A percentile compares a stretch with the other conserved stretches of the same genome.
Conservation (phyloP, 345 rosid species). For the Mallotus nudiflorus region DNA sequence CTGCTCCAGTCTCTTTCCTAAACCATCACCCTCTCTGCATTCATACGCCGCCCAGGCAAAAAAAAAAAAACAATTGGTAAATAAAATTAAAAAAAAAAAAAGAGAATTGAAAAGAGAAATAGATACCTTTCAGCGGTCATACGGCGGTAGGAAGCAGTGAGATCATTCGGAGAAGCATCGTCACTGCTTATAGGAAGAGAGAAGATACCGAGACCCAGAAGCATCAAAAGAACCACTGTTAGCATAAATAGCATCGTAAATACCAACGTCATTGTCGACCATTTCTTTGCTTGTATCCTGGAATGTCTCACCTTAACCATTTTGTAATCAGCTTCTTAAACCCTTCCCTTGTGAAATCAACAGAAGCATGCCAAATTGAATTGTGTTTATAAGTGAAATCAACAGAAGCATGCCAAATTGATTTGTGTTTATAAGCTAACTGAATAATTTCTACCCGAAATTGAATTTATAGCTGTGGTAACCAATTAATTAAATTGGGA, state of each 20-base stretch:
- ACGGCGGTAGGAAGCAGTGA: slow-evolving; percentile 52
- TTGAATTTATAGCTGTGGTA: neutral
- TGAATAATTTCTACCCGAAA: neutral
- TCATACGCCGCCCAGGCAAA: too few species aligned
- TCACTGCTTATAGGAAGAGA: slow-evolving; percentile 57
- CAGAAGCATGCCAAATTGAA: neutral
- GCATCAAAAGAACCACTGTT: slow-evolving; percentile 63
- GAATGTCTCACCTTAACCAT: slow-evolving; percentile 76
- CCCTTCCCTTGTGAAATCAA: slow-evolving; percentile 26
- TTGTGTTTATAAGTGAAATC: neutral
- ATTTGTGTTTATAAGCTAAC: neutral
- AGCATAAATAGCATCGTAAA: slow-evolving; percentile 62
- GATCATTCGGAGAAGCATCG: slow-evolving; percentile 49
- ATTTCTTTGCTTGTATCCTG: slow-evolving; percentile 57
- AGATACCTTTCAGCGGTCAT: slow-evolving; percentile 55
- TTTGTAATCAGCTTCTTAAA: slow-evolving; percentile 18
- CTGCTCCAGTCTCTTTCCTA: slow-evolving; percentile 68
- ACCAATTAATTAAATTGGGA: too few species aligned
- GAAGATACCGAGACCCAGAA: slow-evolving; percentile 68
- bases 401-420: neutral
- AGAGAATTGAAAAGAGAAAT: neutral
- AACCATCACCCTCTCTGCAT: slow-evolving; percentile 47
- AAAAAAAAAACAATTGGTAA: too few species aligned
- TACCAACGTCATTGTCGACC: slow-evolving; percentile 55
- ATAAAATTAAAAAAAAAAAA: neutral